Evolutionary conservation across 2,329 filamentous ascomycete genomes (phyloP).

Genomic region (Immersiporthe knoxdaviesiana): DNA sequence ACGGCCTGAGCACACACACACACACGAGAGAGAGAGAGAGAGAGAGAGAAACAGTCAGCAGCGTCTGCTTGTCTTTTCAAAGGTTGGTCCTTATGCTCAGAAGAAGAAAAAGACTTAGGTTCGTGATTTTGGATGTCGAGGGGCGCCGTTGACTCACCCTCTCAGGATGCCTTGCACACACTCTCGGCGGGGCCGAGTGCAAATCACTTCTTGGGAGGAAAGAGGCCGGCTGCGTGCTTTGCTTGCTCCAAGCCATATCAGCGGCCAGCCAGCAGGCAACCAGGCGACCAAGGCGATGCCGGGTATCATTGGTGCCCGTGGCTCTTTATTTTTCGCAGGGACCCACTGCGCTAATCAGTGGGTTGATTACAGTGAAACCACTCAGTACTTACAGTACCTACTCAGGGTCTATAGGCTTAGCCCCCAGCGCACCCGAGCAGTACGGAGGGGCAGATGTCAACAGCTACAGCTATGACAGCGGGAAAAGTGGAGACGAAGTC

Average conservation of each 20-base stretch:
- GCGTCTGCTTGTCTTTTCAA: neutral
- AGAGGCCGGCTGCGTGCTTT: neutral
- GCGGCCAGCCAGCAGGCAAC: neutral
- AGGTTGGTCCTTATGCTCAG: neutral
- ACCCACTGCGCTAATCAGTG: neutral
- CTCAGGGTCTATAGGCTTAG: neutral
- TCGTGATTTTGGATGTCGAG: neutral
- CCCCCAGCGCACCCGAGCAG: too few species aligned
- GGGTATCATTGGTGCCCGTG: neutral
- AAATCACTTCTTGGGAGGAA: too few species aligned
- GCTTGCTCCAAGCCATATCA: neutral
- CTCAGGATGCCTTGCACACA: neutral
- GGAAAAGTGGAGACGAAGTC: neutral
- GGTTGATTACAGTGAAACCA: neutral
- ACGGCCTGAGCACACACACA: constrained; percentile 12
- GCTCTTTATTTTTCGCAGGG: neutral
- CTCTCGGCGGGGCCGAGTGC: neutral
- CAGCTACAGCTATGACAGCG: too few species aligned
- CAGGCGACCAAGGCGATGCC: neutral
- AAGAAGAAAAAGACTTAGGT: too few species aligned
- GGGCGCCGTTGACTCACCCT: neutral
- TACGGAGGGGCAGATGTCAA: too few species aligned
- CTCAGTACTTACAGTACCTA: neutral
- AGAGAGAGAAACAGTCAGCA: constrained; percentile 3
- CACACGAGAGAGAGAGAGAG: too few species aligned